Evolutionary conservation across 495 filamentous ascomycete species (phyloP).

Genomic region (Penicillium dipodomyicola): DNA sequence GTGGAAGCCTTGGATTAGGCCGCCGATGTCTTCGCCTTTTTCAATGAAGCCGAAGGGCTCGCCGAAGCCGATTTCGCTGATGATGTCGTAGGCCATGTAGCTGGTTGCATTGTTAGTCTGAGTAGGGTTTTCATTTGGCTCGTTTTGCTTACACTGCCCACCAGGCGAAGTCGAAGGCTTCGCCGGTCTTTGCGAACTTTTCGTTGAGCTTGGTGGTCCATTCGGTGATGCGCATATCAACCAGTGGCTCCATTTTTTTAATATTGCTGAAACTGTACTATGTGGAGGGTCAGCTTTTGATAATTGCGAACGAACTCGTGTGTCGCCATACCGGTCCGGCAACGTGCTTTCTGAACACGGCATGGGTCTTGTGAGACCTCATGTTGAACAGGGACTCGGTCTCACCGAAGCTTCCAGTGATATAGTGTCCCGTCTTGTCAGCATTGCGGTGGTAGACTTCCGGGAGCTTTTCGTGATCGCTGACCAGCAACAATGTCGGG

Average conservation of each 20-base stretch:
- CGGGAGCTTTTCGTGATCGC: slow-evolving; percentile 47
- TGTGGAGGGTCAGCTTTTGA: slow-evolving; percentile 20
- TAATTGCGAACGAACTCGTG: not conserved
- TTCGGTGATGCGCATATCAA: slow-evolving; percentile 43
- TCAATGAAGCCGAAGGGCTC: slow-evolving; percentile 60
- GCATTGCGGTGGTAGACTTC: slow-evolving; percentile 53
- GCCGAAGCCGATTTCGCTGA: slow-evolving; percentile 63
- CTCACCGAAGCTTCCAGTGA: slow-evolving; percentile 49
- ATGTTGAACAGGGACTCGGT: slow-evolving; percentile 50
- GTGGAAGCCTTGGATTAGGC: slow-evolving; percentile 54
- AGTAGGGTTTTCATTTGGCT: not conserved
- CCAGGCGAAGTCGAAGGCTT: slow-evolving; percentile 50
- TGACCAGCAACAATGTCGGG: slow-evolving; percentile 46
- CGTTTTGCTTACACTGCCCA: slow-evolving; percentile 45
- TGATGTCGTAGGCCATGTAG: slow-evolving; percentile 61
- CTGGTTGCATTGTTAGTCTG: slow-evolving; percentile 17
- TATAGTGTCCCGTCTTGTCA: slow-evolving; percentile 56
- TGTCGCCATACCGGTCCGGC: slow-evolving; percentile 37
- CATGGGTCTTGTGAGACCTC: slow-evolving; percentile 47
- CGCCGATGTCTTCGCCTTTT: slow-evolving; percentile 54
- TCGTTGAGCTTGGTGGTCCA: slow-evolving; percentile 46
- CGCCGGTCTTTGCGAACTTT: slow-evolving; percentile 40
- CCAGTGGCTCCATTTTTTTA: slow-evolving; percentile 52
- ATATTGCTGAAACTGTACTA: slow-evolving; percentile 53
- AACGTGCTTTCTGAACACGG: slow-evolving; percentile 44